phyloP scores from a whole-genome alignment of 2,329 filamentous ascomycete species.

The Neopestalotiopsis clavispora region DNA sequence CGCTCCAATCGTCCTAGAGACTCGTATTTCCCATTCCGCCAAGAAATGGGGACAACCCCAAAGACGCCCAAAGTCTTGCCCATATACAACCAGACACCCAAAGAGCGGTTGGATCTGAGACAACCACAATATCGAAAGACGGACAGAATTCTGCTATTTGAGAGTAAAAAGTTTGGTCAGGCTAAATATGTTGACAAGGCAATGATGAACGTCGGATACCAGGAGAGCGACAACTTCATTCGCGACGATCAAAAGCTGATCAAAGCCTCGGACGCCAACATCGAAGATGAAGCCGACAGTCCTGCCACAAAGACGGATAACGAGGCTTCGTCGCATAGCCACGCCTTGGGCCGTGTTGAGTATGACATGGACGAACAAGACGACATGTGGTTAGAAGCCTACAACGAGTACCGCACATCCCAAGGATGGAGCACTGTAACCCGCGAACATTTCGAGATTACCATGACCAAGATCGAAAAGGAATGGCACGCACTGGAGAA shows the following conservation, averaged over 20 bases:
- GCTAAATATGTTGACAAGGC: slow-evolving; percentile 93
- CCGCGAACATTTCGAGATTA: slow-evolving; percentile 94
- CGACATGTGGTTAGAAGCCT: slow-evolving; percentile 88
- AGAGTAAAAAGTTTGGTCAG: slow-evolving; percentile 84
- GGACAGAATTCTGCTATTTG: slow-evolving; percentile 80
- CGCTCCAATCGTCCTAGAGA: slow-evolving; percentile 54
- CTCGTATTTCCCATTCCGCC: slow-evolving; percentile 58
- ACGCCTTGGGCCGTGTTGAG: slow-evolving; percentile 80
- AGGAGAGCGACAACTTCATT: slow-evolving; percentile 89
- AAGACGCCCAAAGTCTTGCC: slow-evolving; percentile 71
- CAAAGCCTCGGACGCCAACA: slow-evolving; percentile 63
- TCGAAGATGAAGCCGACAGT: slow-evolving; percentile 64
- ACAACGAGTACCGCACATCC: slow-evolving; percentile 78
- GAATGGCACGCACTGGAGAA: slow-evolving; percentile 98
- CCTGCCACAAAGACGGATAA: slow-evolving; percentile 58
- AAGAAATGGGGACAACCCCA: slow-evolving; percentile 50
- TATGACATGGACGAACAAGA: slow-evolving; percentile 99
- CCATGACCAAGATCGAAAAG: slow-evolving; percentile 98
- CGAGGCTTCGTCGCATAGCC: slow-evolving; percentile 54
- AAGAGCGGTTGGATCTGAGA: slow-evolving; percentile 79
- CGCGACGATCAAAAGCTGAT: slow-evolving; percentile 76
- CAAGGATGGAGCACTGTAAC: slow-evolving; percentile 83
- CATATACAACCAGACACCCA: slow-evolving; percentile 79
- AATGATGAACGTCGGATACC: slow-evolving; percentile 95
- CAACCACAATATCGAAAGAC: slow-evolving; percentile 76